phyloP scores from a whole-genome alignment of 306 rosid species.

The Cucumis hystrix region DNA sequence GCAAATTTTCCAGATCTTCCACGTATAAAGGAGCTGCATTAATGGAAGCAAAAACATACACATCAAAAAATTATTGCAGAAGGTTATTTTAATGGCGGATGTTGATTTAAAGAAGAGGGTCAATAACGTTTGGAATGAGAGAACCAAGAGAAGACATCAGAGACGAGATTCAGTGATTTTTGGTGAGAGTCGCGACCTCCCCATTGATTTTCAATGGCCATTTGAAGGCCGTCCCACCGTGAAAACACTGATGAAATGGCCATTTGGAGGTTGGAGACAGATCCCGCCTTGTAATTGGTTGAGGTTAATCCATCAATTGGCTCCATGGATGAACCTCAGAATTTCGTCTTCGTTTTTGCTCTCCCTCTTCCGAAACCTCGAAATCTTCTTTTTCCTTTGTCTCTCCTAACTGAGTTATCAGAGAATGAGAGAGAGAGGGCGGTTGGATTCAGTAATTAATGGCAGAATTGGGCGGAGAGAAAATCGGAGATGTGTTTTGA shows the following conservation, averaged over 20 bases:
- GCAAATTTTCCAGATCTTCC: conserved; percentile 59
- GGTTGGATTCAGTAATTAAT: background rate
- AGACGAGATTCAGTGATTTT: conserved; percentile 49
- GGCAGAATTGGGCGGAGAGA: background rate
- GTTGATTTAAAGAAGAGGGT: background rate
- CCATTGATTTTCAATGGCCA: conserved; percentile 61
- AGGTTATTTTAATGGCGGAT: background rate
- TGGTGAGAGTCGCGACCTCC: conserved; percentile 55
- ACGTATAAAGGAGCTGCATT: conserved; percentile 27
- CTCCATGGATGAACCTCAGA: conserved; percentile 15
- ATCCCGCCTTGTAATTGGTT: background rate
- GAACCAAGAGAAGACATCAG: conserved; percentile 35
- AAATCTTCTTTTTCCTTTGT: background rate
- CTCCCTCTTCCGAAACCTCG: background rate
- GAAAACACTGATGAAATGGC: conserved; percentile 41
- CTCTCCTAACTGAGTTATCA: background rate
- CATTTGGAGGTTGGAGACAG: conserved; percentile 7
- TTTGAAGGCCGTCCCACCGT: conserved; percentile 58
- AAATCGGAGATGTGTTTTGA: background rate
- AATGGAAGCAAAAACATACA: background rate
- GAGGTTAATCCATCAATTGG: background rate
- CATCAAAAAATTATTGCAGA: background rate
- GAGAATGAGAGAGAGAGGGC: background rate
- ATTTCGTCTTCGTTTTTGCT: background rate
- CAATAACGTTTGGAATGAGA: conserved; percentile 38